These are phyloP conservation scores for Eimeria praecox DNA, from an alignment of 169 alveolate genomes.

Conservation along the genomic window DNA sequence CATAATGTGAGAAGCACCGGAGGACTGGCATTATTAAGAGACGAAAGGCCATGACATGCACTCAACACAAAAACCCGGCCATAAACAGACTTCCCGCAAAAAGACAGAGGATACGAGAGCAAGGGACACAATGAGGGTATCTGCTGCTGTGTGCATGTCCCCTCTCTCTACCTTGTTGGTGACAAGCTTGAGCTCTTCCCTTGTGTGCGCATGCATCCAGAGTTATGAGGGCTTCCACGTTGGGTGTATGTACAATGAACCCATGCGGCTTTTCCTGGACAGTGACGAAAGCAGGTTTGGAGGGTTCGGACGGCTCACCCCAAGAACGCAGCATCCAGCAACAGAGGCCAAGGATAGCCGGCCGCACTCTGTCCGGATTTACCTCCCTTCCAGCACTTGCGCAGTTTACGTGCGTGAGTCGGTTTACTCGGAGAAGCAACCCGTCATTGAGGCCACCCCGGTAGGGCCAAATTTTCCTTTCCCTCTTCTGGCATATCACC, in stretches of 20 bases:
- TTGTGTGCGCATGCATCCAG: conserved; percentile 33
- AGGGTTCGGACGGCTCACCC: conserved; percentile 82
- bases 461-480: not conserved
- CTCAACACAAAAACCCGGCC: no score
- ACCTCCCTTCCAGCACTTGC: conserved; percentile 78
- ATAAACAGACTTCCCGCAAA: no score
- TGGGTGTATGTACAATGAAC: conserved; percentile 83
- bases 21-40: not conserved
- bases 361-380: conserved; percentile 77
- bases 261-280: conserved; percentile 83
- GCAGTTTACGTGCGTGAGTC: conserved; percentile 74
- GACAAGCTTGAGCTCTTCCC: not conserved
- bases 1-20: conserved; percentile 78
- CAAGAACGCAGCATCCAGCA: conserved; percentile 71
- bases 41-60: no score
- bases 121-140: no score
- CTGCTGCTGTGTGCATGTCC: no score
- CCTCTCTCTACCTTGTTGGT: not conserved
- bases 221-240: conserved; percentile 73
- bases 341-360: conserved; percentile 71
- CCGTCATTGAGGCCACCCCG: conserved; percentile 18
- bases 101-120: no score
- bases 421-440: conserved; percentile 38
- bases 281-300: conserved; percentile 87
- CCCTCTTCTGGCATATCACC: not conserved